phyloP scores from a whole-genome alignment of 345 rosid genomes.

The Brassica nigra region DNA sequence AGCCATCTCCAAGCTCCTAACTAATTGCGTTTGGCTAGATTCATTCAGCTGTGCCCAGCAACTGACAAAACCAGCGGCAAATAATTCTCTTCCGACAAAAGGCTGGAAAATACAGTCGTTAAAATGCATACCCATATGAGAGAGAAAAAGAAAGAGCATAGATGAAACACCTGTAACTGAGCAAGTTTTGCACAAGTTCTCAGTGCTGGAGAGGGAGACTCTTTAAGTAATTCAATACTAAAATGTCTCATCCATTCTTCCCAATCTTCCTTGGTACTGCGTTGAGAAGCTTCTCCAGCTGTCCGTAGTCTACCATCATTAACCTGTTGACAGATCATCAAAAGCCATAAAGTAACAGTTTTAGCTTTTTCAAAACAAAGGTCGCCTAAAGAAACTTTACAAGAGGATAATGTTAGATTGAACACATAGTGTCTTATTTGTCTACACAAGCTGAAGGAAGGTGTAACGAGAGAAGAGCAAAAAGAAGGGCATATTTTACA shows the following conservation, averaged over 20 bases:
- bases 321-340: slow-evolving; percentile 52
- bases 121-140: slow-evolving; percentile 32
- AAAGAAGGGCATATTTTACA: slow-evolving; percentile 7
- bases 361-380: slow-evolving; percentile 12
- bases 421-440: slow-evolving; percentile 19
- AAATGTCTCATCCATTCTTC: slow-evolving; percentile 99
- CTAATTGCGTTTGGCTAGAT: slow-evolving; percentile 86
- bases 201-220: slow-evolving; percentile 98
- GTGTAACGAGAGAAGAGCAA: neutral
- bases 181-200: slow-evolving; percentile 97
- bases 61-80: slow-evolving; percentile 99
- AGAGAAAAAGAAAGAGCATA: slow-evolving; percentile 17
- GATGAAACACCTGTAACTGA: slow-evolving; percentile 71
- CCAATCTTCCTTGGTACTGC: slow-evolving; percentile 99
- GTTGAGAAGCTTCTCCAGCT: slow-evolving; percentile 99
- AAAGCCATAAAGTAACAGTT: slow-evolving; percentile 24
- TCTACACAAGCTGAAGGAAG: slow-evolving; percentile 10
- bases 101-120: slow-evolving; percentile 67
- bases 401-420: slow-evolving; percentile 9
- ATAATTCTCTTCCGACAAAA: slow-evolving; percentile 92
- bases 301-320: slow-evolving; percentile 85
- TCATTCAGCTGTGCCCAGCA: slow-evolving; percentile 95
- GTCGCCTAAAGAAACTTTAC: slow-evolving; percentile 2
- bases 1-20: slow-evolving; percentile 95
- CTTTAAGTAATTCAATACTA: slow-evolving; percentile 93